phyloP scores from a whole-genome alignment of 768 basidiomycete species.

The Lyophyllum decastes region DNA sequence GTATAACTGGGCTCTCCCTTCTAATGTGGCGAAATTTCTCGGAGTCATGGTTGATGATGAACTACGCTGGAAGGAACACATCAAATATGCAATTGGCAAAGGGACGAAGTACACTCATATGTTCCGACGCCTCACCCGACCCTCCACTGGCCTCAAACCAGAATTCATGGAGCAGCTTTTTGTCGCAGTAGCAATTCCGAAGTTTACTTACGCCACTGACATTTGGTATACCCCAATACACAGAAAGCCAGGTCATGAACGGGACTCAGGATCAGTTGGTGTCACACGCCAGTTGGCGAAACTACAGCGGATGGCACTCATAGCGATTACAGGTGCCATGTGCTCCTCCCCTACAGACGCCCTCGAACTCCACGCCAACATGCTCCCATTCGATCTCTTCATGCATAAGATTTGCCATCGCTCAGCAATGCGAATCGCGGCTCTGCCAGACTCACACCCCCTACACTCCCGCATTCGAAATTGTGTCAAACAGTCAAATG shows the following conservation, averaged over 20 bases:
- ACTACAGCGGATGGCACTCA: constrained; percentile 13
- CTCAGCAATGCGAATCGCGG: constrained; percentile 3
- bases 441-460: constrained; percentile 12
- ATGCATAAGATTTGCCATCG: constrained; percentile 13
- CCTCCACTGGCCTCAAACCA: constrained; percentile 9
- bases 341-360: constrained; percentile 12
- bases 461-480: background rate
- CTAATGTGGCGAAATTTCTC: too few species aligned
- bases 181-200: constrained; percentile 18
- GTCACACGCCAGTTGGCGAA: constrained; percentile 1
- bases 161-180: constrained; percentile 18
- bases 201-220: constrained; percentile 15
- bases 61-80: background rate
- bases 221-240: too few species aligned
- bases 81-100: constrained; percentile 12
- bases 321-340: constrained; percentile 15
- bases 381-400: constrained; percentile 14
- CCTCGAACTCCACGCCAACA: constrained; percentile 15
- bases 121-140: constrained; percentile 3
- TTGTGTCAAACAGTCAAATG: background rate
- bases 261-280: constrained; percentile 12
- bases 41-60: too few species aligned
- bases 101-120: constrained; percentile 2
- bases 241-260: background rate
- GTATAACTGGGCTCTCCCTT: too few species aligned